Base-by-base conservation (phyloP, 192 early-diverging fungal species). In the Entomortierella beljakovae region DNA sequence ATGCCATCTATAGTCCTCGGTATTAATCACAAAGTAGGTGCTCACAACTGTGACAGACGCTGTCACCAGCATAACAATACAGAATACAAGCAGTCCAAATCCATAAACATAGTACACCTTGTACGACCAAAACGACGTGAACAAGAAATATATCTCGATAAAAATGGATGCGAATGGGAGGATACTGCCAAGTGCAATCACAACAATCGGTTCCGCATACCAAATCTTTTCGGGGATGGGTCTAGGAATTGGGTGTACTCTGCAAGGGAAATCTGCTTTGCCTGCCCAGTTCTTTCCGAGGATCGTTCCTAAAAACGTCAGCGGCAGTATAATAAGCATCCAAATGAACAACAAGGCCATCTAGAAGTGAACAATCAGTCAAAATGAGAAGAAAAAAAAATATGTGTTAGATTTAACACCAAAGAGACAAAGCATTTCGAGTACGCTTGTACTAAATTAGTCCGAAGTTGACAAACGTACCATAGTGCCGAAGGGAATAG, bases 61-160 rank as follows among this genome's bases (percentile, higher is more conserved):
- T 13, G 91, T 88, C 1, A 92, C 90, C 50, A 92, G 63, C 33
- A 93, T 66, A 33, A 94, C 80, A 61, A 94, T 91, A 2, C 87
- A 57, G 68, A 92, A 93, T 9, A 93, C 90, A 3, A 92, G 69
- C 61, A 94, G 53, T 81, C 92, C 87, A 55, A 94, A 93, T 0
- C 93, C 92, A 83, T 92, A 94, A 11, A 94, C 90, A 61, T 94
- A 93, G 71, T 93, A 95, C 22, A 92, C 88, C 65, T 88, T 89
- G 82, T 91, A 89, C 10, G 80, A 79, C 92, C 92, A 94, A 62
- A 95, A 92, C 18, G 90, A 92, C 26, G 92, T 88, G 62, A 95
- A 92, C 59, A 95, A 81, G 64, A 93, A 95, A 65, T 94, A 94
- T 49, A 95, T 86, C 86, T 95, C 94, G 72, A 95, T 93, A 65